Base-by-base conservation (phyloP, 2,329 filamentous ascomycete genomes). In the Immersiporthe knoxdaviesiana region DNA sequence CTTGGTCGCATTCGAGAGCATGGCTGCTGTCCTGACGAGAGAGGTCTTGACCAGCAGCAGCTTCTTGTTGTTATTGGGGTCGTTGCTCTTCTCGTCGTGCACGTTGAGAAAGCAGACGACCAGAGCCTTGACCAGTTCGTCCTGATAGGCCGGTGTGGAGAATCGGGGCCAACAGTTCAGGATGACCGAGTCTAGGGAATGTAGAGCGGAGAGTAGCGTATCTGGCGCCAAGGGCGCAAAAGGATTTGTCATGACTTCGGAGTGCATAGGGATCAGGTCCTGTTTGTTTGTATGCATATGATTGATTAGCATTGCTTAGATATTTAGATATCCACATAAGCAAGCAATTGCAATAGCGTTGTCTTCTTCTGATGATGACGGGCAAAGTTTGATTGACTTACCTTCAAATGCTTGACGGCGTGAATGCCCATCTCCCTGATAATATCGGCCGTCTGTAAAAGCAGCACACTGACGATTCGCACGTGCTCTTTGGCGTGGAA, bases 141-240 rank as follows among this genome's bases (percentile, higher is more conserved):
- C 87, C 37, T 87, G 82, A 81, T 92, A 90, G 39, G 81, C 79
- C 64, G 81, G 76, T 5, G 76, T 74, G 12, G 75, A 79, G 6
- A 97, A 81, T 5, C 93, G 84, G 14, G 92, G 91, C 89, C 93
- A 94, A 69, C 87, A 88, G 70, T 85, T 89, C 16, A 84, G 73
- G 14, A 97, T 80, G 18, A 91, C 80, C 0, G 81, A 79, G 65
- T 88, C 84, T 30, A 93, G 74, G 0, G 88, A 84, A 24, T 81
- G 77, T 2, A 85, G 77, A 0, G 88, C 85, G 0, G 85, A 81
- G 0, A 83, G 66, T 1, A 93, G 79, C 1, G 90, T 80, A 0
- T 83, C 79, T 1, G 85, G 81, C 71, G 87, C 82, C 1, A 84
- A 82, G 12, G 85, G 80, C 0, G 85, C 85, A 75, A 96, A 92